Conservation (phyloP, 306 rosid genomes). For the Oxytropis ochrocephala region DNA sequence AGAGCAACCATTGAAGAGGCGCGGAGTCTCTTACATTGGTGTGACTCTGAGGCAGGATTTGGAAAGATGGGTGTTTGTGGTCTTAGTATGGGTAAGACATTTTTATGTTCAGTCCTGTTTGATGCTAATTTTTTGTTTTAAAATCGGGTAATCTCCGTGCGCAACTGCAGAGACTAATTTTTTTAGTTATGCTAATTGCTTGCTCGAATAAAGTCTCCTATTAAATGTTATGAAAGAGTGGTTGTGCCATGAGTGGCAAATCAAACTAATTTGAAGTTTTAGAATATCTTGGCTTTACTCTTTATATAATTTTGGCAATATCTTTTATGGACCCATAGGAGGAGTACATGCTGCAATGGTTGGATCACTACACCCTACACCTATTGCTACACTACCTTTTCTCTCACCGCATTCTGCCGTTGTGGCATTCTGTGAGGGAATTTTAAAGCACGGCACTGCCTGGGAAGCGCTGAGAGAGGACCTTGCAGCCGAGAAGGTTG, state of each 20-base stretch:
- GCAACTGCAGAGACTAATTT: no score
- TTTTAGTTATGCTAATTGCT: neutral
- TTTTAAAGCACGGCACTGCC: conserved; percentile 88
- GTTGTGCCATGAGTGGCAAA: neutral
- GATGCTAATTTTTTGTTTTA: no score
- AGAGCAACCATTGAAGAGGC: conserved; percentile 96
- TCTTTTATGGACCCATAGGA: conserved; percentile 46
- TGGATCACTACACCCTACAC: conserved; percentile 95
- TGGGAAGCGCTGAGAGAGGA: conserved; percentile 92
- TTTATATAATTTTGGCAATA: conserved; percentile 15
- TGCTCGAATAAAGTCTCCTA: conserved; percentile 1
- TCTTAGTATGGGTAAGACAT: conserved; percentile 90
- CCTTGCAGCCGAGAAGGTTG: conserved; percentile 58
- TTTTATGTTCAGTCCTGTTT: conserved; percentile 16
- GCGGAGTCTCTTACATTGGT: conserved; percentile 85
- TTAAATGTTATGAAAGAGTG: neutral
- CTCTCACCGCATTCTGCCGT: conserved; percentile 95
- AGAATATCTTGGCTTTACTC: conserved; percentile 1
- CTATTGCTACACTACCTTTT: conserved; percentile 91
- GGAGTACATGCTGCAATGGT: conserved; percentile 99
- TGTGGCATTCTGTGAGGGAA: conserved; percentile 99
- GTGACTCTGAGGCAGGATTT: conserved; percentile 79
- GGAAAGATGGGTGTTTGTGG: conserved; percentile 99
- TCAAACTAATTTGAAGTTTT: conserved; percentile 10
- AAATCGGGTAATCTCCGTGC: no score